Conservation (phyloP, 805 yeast species). For the Candida krabiensis region DNA sequence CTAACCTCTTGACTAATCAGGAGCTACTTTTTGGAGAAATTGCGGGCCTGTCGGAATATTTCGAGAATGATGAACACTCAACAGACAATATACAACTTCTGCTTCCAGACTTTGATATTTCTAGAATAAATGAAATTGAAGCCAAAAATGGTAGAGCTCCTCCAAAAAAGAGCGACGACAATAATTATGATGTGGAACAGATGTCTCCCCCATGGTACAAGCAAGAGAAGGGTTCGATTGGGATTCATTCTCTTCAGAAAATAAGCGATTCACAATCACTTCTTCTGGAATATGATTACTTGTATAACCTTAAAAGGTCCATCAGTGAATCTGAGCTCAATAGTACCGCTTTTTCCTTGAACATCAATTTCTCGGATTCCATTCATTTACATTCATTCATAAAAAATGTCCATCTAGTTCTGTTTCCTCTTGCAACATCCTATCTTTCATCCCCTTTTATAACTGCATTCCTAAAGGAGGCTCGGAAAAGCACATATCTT, state of each 20-base stretch:
- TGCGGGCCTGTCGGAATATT: conserved; percentile 14
- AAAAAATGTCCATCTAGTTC: conserved; percentile 28
- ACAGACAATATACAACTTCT: conserved; percentile 7
- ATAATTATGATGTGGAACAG: background rate
- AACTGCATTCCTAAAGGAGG: conserved; percentile 23
- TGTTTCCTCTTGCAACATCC: conserved; percentile 29
- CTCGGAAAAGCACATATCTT: conserved; percentile 51
- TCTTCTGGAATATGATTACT: conserved; percentile 22
- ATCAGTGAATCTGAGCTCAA: conserved; percentile 16
- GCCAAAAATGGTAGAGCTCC: background rate
- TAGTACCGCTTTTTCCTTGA: conserved; percentile 19
- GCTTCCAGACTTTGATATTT: conserved; percentile 13
- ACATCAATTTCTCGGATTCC: conserved; percentile 21
- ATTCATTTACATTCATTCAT: conserved; percentile 30
- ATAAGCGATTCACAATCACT: background rate
- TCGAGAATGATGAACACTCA: conserved; percentile 9
- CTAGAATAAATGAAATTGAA: background rate
- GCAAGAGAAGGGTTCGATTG: background rate
- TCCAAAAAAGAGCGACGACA: too few species aligned
- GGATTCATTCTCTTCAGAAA: background rate
- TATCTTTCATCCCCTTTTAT: conserved; percentile 30
- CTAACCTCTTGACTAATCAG: conserved; percentile 22
- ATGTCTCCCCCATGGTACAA: background rate
- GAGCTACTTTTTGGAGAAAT: conserved; percentile 24
- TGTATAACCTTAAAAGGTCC: conserved; percentile 19